Evolutionary conservation across 2,329 filamentous ascomycete genomes (phyloP).

Genomic region (Fusarium sp.): DNA sequence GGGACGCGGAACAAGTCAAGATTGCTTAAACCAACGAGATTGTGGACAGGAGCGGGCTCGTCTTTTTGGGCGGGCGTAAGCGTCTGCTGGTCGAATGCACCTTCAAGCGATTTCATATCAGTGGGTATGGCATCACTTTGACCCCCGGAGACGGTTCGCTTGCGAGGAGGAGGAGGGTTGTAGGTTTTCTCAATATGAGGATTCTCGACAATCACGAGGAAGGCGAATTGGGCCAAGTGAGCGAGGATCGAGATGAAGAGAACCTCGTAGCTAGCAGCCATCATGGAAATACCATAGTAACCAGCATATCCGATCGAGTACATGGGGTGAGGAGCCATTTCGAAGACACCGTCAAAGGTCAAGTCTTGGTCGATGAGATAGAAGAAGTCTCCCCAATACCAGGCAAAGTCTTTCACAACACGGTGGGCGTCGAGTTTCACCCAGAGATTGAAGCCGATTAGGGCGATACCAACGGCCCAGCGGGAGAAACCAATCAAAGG

Average conservation of each 20-base stretch:
- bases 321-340: conserved; percentile 99
- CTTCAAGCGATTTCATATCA: conserved; percentile 38
- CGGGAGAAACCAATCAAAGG: conserved; percentile 74
- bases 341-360: conserved; percentile 98
- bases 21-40: conserved; percentile 83
- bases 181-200: conserved; percentile 99
- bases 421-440: conserved; percentile 97
- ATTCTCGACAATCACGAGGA: conserved; percentile 91
- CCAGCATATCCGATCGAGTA: conserved; percentile 98
- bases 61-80: conserved; percentile 43
- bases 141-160: conserved; percentile 54
- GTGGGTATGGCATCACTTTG: conserved; percentile 45
- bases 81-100: conserved; percentile 39
- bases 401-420: conserved; percentile 98
- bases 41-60: conserved; percentile 76
- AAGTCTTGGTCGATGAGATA: conserved; percentile 97
- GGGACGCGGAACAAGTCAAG: conserved; percentile 89
- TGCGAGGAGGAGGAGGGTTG: conserved; percentile 84
- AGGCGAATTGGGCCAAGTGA: conserved; percentile 93
- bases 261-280: conserved; percentile 97
- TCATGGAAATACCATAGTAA: conserved; percentile 97
- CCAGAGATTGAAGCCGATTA: conserved; percentile 96
- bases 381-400: conserved; percentile 99
- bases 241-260: conserved; percentile 96
- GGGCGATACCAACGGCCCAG: conserved; percentile 79